Evolutionary conservation across 768 basidiomycete species (phyloP), one percentile per base, ranked within the genome.

Genomic region (Mycena vulgaris): DNA sequence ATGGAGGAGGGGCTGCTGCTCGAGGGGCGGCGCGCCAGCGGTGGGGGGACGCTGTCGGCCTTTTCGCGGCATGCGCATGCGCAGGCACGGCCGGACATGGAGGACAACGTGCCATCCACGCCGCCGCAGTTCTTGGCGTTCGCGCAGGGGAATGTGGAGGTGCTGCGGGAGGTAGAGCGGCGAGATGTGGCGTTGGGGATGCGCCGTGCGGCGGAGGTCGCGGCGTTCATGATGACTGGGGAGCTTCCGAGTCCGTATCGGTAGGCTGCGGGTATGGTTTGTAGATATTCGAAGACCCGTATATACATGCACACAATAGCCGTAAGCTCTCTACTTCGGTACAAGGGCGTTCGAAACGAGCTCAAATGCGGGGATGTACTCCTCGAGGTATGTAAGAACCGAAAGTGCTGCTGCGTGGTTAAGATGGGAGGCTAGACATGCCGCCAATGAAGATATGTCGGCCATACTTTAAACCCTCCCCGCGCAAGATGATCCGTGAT

Each of bases 21-120:
- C 35, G 83, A 83, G 70, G 67, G 76, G 63, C 71, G 75, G 42
- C 80, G 83, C 19, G 81, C 79, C 5, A 83, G 81, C 63, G 73
- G 73, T 30, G 72, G 70, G 61, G 72, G 16, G 70, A 64, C 56
- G 51, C 52, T 28, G 53, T 48, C 39, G 35, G 66, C 42, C 31
- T 30, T 63, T 58, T 28, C 45, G 31, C 37, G 51, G 19, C 23
- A 49, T 9, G 67, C 16, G 56, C 48, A 52, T 61, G 59, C 62
- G 30, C 68, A 71, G 28, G 71, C 67, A 30, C 76, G 75, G 40
- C 28, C 11, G 58, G 51, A 53, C 31, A 49, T 56, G 67, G 67
- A 62, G 42, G 53, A 68, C 39, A 71, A 74, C 28, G 47, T 39
- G 72, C 73, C 65, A 37, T 42, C 2, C 5, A 40, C 48, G 28